Base-by-base conservation (phyloP, 768 basidiomycete species). In the Kwoniella bestiolae region DNA sequence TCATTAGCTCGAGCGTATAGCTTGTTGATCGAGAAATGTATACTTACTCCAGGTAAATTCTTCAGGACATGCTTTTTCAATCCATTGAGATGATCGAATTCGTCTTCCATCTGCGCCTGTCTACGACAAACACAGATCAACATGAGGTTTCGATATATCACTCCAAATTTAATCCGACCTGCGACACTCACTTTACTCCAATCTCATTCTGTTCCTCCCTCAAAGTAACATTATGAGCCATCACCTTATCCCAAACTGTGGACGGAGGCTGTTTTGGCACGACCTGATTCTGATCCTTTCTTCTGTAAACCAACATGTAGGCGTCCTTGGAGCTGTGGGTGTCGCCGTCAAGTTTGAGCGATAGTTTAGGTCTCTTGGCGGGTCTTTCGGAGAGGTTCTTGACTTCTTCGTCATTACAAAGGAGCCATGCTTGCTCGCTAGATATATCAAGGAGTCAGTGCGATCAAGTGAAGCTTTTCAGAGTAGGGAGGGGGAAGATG, bases 251-350 rank as follows among this genome's bases (percentile, higher is more conserved):
- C 28, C 53, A n/a, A 8, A 72, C 34, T 1, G 16, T 12, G 5
- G 49, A 32, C 6, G 73, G 69, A 7, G 69, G 71, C 9, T 41
- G n/a, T 51, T 50, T 41, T 1, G 64, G 8, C 23, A 11, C 21
- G 35, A 47, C 50, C 16, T 52, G 31, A 16, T 16, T 16, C 23
- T 46, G 12, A n/a, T 34, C 25, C 49, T 83, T 84, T 11, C 87
- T 86, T 38, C 86, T 85, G 80, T 97, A 98, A 59, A 98, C 88
- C 32, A 97, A 85, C 93, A 97, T 95, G 81, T 98, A 96, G 5
- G 92, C 92, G 72, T 96, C 92, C 81, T 86, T 90, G 1, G 92
- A 93, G 21, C 72, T 32, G 18, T 56, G 31, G 8, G 29, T 47
- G 21, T 51, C 60, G 18, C 56, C 62, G 18, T 59, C 23, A 16